Percentiles rank a stretch among this genome's conserved stretches.
phyloP scores from a whole-genome alignment of 2,329 filamentous ascomycete genomes.

The Akanthomyces lecanii region DNA sequence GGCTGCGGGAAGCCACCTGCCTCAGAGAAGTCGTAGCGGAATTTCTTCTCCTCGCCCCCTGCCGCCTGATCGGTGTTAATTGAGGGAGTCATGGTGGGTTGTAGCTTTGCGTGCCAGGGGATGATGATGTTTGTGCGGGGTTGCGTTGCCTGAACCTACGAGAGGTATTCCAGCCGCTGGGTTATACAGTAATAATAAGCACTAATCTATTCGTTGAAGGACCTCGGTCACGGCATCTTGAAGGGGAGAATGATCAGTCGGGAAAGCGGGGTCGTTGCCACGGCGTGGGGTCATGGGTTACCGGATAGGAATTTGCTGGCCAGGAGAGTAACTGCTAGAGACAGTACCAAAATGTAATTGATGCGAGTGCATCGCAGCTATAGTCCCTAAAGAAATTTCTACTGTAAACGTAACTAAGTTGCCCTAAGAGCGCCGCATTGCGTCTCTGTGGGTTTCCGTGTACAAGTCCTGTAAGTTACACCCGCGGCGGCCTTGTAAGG shows the following conservation, averaged over 20 bases:
- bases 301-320: too few relatives aligned
- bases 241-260: background rate
- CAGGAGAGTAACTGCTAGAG: too few relatives aligned
- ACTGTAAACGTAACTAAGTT: too few relatives aligned
- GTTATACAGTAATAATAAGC: background rate
- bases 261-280: background rate
- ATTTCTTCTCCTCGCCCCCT: conserved; percentile 3
- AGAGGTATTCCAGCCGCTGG: background rate
- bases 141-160: background rate
- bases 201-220: background rate
- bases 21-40: conserved; percentile 12
- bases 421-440: too few relatives aligned
- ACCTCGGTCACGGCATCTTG: background rate
- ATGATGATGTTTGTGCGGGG: background rate
- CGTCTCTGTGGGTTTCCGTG: too few relatives aligned
- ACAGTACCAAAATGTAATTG: too few relatives aligned
- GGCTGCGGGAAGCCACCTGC: conserved; percentile 13
- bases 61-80: background rate
- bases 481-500: too few relatives aligned
- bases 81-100: background rate
- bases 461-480: too few relatives aligned
- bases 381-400: too few relatives aligned
- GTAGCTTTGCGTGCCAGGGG: background rate
- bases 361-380: too few relatives aligned
- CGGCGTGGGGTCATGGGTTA: too few relatives aligned